These are phyloP conservation scores for Magnusiomyces paraingens DNA, from an alignment of 1,139 yeast species.

Conservation along the genomic window DNA sequence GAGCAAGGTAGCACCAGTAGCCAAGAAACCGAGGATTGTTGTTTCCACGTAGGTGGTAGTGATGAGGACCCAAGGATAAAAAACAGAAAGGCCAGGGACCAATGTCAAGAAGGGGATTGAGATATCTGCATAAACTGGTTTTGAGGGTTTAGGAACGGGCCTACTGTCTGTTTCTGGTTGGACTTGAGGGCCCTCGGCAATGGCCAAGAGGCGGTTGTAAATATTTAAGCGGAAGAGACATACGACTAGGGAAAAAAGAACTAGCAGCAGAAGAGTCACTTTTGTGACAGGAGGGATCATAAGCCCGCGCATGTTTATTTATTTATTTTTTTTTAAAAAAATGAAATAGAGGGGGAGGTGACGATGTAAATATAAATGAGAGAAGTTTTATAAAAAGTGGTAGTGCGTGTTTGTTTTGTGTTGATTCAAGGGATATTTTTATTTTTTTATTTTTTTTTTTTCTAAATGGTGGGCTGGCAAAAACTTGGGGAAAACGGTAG, in stretches of 20 bases:
- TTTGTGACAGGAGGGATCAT: constrained; percentile 40
- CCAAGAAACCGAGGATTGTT: constrained; percentile 43
- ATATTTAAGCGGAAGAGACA: constrained; percentile 28
- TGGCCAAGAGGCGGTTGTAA: constrained; percentile 21
- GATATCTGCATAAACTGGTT: constrained; percentile 35
- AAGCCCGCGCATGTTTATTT: constrained; percentile 7
- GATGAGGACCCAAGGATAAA: constrained; percentile 70
- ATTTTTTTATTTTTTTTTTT: too few species aligned
- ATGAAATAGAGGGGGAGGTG: neutral
- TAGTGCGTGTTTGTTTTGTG: too few species aligned
- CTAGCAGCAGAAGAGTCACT: constrained; percentile 29
- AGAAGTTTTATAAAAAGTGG: too few species aligned
- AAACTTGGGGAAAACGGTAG: too few species aligned
- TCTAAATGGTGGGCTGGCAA: too few species aligned
- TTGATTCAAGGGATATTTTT: too few species aligned
- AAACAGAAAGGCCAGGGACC: constrained; percentile 55
- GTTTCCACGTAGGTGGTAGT: constrained; percentile 70
- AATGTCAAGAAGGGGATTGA: constrained; percentile 60
- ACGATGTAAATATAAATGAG: too few species aligned
- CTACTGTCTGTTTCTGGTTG: constrained; percentile 13
- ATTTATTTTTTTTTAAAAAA: neutral
- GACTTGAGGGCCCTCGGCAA: constrained; percentile 12
- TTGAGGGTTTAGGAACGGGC: constrained; percentile 17
- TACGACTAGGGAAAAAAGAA: constrained; percentile 30
- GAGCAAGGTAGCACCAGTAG: constrained; percentile 46